Evolutionary conservation across 2,329 filamentous ascomycete genomes (phyloP).

Genomic region (Colletotrichum simmondsii): DNA sequence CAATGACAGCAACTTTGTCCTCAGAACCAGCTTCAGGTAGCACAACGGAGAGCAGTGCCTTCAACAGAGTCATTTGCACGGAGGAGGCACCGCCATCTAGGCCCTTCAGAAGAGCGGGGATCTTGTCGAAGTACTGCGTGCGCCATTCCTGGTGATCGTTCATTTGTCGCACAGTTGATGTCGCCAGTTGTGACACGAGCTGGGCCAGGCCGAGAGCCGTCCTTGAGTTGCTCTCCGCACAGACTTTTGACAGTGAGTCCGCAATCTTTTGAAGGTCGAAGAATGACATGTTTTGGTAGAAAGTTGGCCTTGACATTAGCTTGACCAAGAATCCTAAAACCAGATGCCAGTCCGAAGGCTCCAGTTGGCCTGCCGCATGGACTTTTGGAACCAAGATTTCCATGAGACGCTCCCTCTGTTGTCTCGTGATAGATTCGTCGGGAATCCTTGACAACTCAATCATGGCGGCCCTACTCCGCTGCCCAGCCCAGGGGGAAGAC

Average conservation of each 20-base stretch:
- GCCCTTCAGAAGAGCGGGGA: constrained; percentile 38
- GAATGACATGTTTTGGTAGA: constrained; percentile 59
- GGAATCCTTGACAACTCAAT: constrained; percentile 46
- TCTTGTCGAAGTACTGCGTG: constrained; percentile 49
- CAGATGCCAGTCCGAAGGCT: constrained; percentile 46
- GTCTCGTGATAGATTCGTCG: constrained; percentile 52
- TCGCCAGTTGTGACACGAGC: constrained; percentile 34
- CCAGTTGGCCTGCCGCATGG: constrained; percentile 40
- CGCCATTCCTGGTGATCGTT: constrained; percentile 55
- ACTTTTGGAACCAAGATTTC: constrained; percentile 40
- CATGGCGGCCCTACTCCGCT: constrained; percentile 13
- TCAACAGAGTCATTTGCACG: constrained; percentile 49
- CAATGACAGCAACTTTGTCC: constrained; percentile 12
- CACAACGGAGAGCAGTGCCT: constrained; percentile 44
- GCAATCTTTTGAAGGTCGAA: constrained; percentile 47
- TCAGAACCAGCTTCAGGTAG: constrained; percentile 40
- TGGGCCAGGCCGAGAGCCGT: constrained; percentile 11
- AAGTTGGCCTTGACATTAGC: constrained; percentile 62
- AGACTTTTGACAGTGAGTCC: constrained; percentile 40
- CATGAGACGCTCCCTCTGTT: constrained; percentile 57
- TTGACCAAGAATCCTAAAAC: constrained; percentile 59
- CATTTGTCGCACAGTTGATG: constrained; percentile 54
- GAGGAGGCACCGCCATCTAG: constrained; percentile 37
- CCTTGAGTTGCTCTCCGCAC: constrained; percentile 6
- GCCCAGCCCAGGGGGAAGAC: constrained; percentile 23